Evolutionary conservation across 2,329 filamentous ascomycete genomes (phyloP).

Genomic region (Neoascochyta sp.): DNA sequence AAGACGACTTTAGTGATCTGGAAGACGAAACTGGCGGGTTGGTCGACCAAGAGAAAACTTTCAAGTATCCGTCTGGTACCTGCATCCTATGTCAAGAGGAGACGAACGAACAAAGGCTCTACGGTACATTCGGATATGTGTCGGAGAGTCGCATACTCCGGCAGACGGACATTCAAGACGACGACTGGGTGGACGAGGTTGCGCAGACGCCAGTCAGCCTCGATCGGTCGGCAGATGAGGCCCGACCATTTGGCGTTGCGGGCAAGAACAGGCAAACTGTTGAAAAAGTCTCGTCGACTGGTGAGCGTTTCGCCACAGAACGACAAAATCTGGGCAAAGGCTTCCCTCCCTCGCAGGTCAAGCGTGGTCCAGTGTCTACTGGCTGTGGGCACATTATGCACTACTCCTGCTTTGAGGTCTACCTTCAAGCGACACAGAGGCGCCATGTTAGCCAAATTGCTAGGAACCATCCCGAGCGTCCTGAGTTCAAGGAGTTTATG

Average conservation of each 20-base stretch:
- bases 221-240: slow-evolving; percentile 76
- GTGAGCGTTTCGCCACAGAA: slow-evolving; percentile 68
- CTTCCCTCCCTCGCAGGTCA: slow-evolving; percentile 66
- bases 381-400: slow-evolving; percentile 99
- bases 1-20: slow-evolving; percentile 73
- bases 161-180: slow-evolving; percentile 77
- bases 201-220: slow-evolving; percentile 73
- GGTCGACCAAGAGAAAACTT: slow-evolving; percentile 66
- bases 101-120: slow-evolving; percentile 81
- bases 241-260: slow-evolving; percentile 87
- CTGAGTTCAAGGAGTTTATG: slow-evolving; percentile 80
- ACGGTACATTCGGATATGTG: slow-evolving; percentile 89
- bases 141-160: slow-evolving; percentile 82
- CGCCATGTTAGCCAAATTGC: slow-evolving; percentile 91
- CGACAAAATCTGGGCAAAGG: slow-evolving; percentile 84
- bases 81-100: slow-evolving; percentile 98
- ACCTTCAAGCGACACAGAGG: slow-evolving; percentile 76
- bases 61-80: slow-evolving; percentile 88
- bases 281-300: slow-evolving; percentile 69
- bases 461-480: slow-evolving; percentile 82
- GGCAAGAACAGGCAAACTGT: slow-evolving; percentile 78
- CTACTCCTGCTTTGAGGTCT: slow-evolving; percentile 89
- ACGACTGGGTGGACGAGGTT: slow-evolving; percentile 80
- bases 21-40: slow-evolving; percentile 59
- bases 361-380: slow-evolving; percentile 75